These are phyloP conservation scores for Solanum clarkiae DNA, from an alignment of 257 asterid genomes.

Conservation along the genomic window DNA sequence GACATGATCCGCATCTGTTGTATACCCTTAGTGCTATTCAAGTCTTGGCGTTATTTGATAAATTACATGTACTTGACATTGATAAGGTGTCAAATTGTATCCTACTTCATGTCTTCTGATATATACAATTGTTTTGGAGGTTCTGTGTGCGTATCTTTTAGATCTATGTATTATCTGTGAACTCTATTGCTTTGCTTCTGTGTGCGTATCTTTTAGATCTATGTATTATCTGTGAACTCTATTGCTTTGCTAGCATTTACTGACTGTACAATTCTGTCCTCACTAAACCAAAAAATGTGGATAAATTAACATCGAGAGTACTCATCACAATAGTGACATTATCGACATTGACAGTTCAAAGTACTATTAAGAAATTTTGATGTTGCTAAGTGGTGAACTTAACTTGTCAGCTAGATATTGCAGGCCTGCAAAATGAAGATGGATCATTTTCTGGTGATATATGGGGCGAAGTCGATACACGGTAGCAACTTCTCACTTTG, in stretches of 20 bases:
- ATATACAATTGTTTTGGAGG: background rate
- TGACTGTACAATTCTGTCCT: background rate
- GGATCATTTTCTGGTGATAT: constrained; percentile 91
- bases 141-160: background rate
- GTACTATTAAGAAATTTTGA: background rate
- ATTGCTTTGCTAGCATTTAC: background rate
- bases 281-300: background rate
- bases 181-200: background rate
- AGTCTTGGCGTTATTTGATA: constrained; percentile 77
- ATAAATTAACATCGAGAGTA: background rate
- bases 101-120: constrained; percentile 17
- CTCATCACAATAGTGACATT: background rate
- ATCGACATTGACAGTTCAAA: background rate
- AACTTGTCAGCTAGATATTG: constrained; percentile 57
- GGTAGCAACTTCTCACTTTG: constrained; percentile 20
- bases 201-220: background rate
- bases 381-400: constrained; percentile 18
- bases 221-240: background rate
- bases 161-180: background rate
- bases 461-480: constrained; percentile 95
- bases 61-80: constrained; percentile 56
- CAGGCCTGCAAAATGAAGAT: constrained; percentile 77
- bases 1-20: constrained; percentile 83
- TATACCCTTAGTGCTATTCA: constrained; percentile 87
- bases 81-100: constrained; percentile 78